These are phyloP conservation scores for Obba rivulosa DNA, from an alignment of 768 basidiomycete species.

Conservation along the genomic window DNA sequence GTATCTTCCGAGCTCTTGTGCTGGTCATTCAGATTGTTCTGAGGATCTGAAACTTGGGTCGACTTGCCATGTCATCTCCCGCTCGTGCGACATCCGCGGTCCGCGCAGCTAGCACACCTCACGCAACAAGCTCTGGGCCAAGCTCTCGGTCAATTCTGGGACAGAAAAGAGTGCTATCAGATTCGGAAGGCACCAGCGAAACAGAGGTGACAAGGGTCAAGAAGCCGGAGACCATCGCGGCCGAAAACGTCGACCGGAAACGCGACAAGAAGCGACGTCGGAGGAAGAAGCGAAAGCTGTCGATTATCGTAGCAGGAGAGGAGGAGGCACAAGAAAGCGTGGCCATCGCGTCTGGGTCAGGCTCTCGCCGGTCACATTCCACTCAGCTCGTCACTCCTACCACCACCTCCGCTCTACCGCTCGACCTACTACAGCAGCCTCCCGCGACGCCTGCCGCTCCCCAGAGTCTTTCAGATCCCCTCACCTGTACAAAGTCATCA, in stretches of 20 bases:
- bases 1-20: too few species aligned
- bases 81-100: not conserved
- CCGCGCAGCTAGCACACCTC: not conserved
- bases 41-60: too few species aligned
- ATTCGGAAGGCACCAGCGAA: conserved; percentile 12
- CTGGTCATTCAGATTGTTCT: too few species aligned
- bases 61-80: conserved; percentile 5
- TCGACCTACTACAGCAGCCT: not conserved
- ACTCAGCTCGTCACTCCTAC: too few species aligned
- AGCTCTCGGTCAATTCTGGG: not conserved
- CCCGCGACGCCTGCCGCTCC: not conserved
- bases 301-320: conserved; percentile 12
- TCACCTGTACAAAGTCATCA: not conserved
- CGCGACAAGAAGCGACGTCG: conserved; percentile 21
- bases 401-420: too few species aligned
- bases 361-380: conserved; percentile 3
- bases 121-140: too few species aligned
- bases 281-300: conserved; percentile 22
- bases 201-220: not conserved
- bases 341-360: conserved; percentile 1
- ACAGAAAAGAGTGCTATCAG: conserved; percentile 11
- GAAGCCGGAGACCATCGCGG: not conserved
- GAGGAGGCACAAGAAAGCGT: not conserved
- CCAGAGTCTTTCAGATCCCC: not conserved
- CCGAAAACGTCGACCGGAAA: conserved; percentile 2